Base-by-base conservation (phyloP, 2,329 filamentous ascomycete genomes). In the Colletotrichum australisinense region DNA sequence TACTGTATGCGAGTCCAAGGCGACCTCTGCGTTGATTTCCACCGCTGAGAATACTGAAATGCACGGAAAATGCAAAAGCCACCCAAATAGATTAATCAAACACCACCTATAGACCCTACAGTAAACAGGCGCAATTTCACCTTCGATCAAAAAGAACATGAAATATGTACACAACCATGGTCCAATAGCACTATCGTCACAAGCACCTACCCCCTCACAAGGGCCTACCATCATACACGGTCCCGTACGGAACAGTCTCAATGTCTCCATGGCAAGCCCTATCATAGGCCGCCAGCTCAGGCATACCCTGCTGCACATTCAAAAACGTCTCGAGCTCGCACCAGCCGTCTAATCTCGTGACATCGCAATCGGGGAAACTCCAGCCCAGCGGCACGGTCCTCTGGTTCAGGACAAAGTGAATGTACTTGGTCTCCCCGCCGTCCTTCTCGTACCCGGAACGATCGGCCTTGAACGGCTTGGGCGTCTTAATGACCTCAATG, bases 321-420 rank as follows among this genome's bases (percentile, higher is more conserved):
- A 95, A 78, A 77, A 95, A 95, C 0, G 91, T 91, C 3, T 87
- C 86, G 62, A 95, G 80, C 79, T 95, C 93, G 79, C 93, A 95
- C 93, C 93, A 95, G 0, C 93, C 93, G 80, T 95, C 93, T 56
- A 91, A 88, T 5, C 93, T 84, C 12, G 86, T 79, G 1, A 76
- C 82, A 52, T 89, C 92, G 77, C 93, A 95, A 72, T 91, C 88
- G 1, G 88, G 81, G 74, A 94, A 91, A 78, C 91, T 94, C 72
- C 81, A 81, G 7, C 93, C 91, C 0, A 95, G 84, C 1, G 93
- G 93, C 1, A 95, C 78, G 0, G 93, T 95, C 35, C 93, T 86
- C 82, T 94, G 93, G 80, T 94, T 94, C 57, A 94, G 86, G 2
- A 94, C 82, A 77, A 95, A 93, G 80, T 94, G 93, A 6, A 95